phyloP scores from a whole-genome alignment of 2,329 filamentous ascomycete genomes.

The Talaromyces sp. region DNA sequence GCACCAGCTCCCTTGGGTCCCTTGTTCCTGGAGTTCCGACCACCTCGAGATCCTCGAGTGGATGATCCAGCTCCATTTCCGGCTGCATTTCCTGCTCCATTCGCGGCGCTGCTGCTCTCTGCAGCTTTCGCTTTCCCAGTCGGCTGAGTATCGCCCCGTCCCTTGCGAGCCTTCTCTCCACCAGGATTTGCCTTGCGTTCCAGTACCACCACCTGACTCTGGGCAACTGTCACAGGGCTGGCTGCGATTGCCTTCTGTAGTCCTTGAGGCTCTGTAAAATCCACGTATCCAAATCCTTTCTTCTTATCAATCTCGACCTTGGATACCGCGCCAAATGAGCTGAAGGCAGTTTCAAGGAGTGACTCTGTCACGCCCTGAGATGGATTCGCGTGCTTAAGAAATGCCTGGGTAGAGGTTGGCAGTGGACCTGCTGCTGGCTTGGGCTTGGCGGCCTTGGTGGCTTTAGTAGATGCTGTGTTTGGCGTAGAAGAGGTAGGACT shows the following conservation, averaged over 20 bases:
- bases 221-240: slow-evolving; percentile 79
- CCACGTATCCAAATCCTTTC: slow-evolving; percentile 91
- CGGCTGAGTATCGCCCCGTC: slow-evolving; percentile 27
- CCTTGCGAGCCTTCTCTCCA: slow-evolving; percentile 36
- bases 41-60: slow-evolving; percentile 24
- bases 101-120: not conserved
- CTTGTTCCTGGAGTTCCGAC: slow-evolving; percentile 27
- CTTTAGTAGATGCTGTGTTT: slow-evolving; percentile 22
- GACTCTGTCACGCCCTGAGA: slow-evolving; percentile 90
- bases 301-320: slow-evolving; percentile 91
- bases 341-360: slow-evolving; percentile 73
- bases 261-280: slow-evolving; percentile 74
- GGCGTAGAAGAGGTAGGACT: slow-evolving; percentile 16
- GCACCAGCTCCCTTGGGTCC: slow-evolving; percentile 16
- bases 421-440: slow-evolving; percentile 29
- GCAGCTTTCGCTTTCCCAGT: slow-evolving; percentile 15
- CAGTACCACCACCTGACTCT: slow-evolving; percentile 83
- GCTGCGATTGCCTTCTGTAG: slow-evolving; percentile 78
- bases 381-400: slow-evolving; percentile 81
- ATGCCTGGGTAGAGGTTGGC: slow-evolving; percentile 55
- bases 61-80: slow-evolving; percentile 15
- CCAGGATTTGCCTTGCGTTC: slow-evolving; percentile 55
- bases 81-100: slow-evolving; percentile 1
- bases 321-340: slow-evolving; percentile 71
- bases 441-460: slow-evolving; percentile 30